A percentile compares a stretch with the other conserved stretches of the same genome.
Evolutionary conservation across 345 rosid species (phyloP).

Genomic region (Balakata baccata): DNA sequence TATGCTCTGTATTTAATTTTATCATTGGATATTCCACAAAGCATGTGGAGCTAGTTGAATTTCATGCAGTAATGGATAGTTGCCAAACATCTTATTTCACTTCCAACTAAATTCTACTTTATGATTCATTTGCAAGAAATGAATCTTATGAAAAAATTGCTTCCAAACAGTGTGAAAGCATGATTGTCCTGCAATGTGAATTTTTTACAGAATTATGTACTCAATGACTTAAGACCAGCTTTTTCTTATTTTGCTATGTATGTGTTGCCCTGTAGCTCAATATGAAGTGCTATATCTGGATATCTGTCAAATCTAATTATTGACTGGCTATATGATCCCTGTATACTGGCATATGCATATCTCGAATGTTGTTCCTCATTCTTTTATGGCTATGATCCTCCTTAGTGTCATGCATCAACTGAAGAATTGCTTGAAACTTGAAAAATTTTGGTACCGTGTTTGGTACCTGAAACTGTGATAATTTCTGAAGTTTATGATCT

Average conservation of each 20-base stretch:
- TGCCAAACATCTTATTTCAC: not conserved
- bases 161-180: not conserved
- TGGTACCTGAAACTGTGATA: not conserved
- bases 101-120: not conserved
- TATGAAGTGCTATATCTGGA: not conserved
- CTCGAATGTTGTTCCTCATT: not conserved
- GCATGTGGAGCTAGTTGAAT: not conserved
- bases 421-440: not conserved
- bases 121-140: not conserved
- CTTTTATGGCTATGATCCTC: not conserved
- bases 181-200: not conserved
- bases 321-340: not conserved
- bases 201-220: not conserved
- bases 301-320: not conserved
- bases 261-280: not conserved
- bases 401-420: not conserved
- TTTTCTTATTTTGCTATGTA: not conserved
- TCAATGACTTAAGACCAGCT: not conserved
- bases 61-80: not conserved
- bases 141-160: not conserved
- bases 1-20: not conserved
- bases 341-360: not conserved
- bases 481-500: constrained; percentile 1
- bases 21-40: not conserved
- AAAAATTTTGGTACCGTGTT: not conserved